Conservation (phyloP, 2,329 filamentous ascomycete species). For the Trichoderma guizhouense region DNA sequence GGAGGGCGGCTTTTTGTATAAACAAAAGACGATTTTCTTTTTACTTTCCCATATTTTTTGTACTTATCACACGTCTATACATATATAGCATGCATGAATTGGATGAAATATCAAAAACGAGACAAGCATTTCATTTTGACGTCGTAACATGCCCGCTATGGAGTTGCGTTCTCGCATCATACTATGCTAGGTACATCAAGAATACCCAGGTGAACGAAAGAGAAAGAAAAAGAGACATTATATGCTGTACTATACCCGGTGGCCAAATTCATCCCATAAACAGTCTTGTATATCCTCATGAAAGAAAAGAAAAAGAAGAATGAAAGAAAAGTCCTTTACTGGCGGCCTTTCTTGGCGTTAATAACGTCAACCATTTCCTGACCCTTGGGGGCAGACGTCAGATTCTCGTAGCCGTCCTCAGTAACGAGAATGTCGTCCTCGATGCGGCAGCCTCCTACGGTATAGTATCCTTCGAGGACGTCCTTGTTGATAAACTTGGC, state of each 20-base stretch:
- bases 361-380: conserved; percentile 65
- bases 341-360: conserved; percentile 32
- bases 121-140: neutral
- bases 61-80: neutral
- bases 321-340: neutral
- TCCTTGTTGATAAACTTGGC: conserved; percentile 62
- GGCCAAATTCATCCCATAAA: neutral
- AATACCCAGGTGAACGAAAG: neutral
- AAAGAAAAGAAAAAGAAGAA: no score
- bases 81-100: conserved; percentile 14
- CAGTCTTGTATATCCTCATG: neutral
- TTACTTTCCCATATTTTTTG: neutral
- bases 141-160: neutral
- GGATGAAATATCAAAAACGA: neutral
- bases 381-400: conserved; percentile 77
- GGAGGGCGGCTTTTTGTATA: conserved; percentile 1
- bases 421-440: conserved; percentile 89
- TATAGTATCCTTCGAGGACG: conserved; percentile 66
- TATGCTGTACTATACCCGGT: neutral
- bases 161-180: neutral
- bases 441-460: conserved; percentile 84
- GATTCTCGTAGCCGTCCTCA: conserved; percentile 72
- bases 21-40: neutral
- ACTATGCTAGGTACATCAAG: no score
- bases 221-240: neutral